Percentiles rank a stretch among this genome's conserved stretches.
Conservation (phyloP, 225 moss, liverwort and hornwort species). For the Physcomitrellopsis africana region DNA sequence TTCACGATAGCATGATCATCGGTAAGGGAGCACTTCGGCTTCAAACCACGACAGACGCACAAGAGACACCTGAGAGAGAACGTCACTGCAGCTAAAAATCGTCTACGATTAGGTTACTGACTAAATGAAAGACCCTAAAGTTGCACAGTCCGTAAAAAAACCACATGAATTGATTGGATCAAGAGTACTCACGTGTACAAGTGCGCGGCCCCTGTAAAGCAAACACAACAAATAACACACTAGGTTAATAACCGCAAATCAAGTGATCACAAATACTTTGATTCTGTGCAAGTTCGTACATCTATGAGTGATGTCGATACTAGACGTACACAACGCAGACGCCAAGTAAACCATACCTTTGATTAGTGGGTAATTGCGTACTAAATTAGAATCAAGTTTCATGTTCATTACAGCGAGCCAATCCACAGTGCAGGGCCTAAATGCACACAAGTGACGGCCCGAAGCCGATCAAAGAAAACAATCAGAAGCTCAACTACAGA, state of each 20-base stretch:
- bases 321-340: background rate
- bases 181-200: conserved; percentile 36
- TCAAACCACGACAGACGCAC: no score
- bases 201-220: conserved; percentile 41
- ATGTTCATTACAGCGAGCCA: background rate
- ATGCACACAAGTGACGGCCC: background rate
- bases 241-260: conserved; percentile 7
- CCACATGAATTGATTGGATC: background rate
- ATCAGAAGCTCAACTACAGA: background rate
- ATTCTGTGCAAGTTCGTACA: background rate
- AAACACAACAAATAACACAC: conserved; percentile 11
- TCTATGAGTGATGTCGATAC: background rate
- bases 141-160: background rate
- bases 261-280: conserved; percentile 1
- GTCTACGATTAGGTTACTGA: no score
- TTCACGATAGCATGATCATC: background rate
- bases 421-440: background rate
- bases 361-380: background rate
- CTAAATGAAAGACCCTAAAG: no score
- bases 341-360: background rate
- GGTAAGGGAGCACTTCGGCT: no score
- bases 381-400: background rate
- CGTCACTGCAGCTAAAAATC: no score
- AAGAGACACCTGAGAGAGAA: no score
- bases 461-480: background rate